These are phyloP conservation scores for Phoenix roebelenii DNA, from an alignment of 176 grass and related monocot genomes.

Conservation along the genomic window DNA sequence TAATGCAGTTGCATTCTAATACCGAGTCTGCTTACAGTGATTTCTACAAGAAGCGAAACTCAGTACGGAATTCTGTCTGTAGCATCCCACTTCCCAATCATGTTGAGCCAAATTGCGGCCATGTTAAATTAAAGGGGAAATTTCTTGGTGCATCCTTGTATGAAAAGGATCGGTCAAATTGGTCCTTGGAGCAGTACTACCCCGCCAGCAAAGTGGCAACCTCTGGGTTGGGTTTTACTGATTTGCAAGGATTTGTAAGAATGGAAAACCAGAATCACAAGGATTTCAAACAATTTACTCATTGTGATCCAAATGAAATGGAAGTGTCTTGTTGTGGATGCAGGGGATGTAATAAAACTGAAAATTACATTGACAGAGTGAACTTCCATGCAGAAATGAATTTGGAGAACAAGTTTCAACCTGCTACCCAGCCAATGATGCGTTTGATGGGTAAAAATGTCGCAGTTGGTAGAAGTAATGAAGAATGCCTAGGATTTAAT, in stretches of 20 bases:
- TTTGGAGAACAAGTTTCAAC: conserved; percentile 8
- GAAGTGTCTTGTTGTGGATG: conserved; percentile 9
- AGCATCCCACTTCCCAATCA: neutral
- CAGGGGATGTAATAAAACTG: conserved; percentile 20
- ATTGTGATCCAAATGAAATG: conserved; percentile 3
- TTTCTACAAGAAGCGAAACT: conserved; percentile 1
- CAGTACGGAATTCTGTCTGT: neutral
- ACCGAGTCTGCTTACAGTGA: conserved; percentile 2
- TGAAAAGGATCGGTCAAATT: conserved; percentile 16
- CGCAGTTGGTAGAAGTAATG: conserved; percentile 21
- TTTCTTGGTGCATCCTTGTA: conserved; percentile 9
- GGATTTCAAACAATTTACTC: too few species aligned
- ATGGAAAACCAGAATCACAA: neutral
- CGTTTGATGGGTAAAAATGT: conserved; percentile 66
- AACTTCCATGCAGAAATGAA: conserved; percentile 24
- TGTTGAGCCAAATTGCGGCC: conserved; percentile 1
- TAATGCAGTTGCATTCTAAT: neutral
- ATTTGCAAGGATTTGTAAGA: conserved; percentile 7
- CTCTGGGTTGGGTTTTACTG: conserved; percentile 12
- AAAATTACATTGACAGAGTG: neutral
- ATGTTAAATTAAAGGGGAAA: conserved; percentile 15
- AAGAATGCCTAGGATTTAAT: conserved; percentile 10
- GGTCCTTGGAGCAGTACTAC: conserved; percentile 17
- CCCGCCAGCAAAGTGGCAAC: neutral
- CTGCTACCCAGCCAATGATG: conserved; percentile 27